Conservation (phyloP, 1,284 basidiomycete species). For the Singerocomus inundabilis region DNA sequence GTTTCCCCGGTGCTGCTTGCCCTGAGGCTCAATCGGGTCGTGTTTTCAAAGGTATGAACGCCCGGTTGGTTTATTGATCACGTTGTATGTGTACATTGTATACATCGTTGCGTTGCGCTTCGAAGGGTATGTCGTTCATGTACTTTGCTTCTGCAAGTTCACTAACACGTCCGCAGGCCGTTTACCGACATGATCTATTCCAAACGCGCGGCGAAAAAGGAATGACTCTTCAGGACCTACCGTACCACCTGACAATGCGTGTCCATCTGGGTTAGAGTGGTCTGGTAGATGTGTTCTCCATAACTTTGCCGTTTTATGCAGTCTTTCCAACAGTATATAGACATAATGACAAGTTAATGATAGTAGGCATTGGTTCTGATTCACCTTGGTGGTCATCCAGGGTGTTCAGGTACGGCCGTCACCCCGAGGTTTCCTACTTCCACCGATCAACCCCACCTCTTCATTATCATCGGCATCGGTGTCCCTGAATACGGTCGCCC, state of each 20-base stretch:
- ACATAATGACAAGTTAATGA: neutral
- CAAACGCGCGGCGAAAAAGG: slow-evolving; percentile 42
- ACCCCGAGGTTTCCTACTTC: slow-evolving; percentile 10
- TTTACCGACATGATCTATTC: slow-evolving; percentile 84
- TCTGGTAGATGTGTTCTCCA: neutral
- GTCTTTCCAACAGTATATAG: neutral
- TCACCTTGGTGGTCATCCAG: neutral
- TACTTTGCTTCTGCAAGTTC: neutral
- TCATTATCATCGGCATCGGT: slow-evolving; percentile 34
- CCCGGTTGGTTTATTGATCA: slow-evolving; percentile 76
- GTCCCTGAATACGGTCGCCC: slow-evolving; percentile 6
- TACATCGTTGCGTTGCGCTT: slow-evolving; percentile 82
- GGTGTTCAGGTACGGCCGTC: neutral
- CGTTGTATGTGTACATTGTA: slow-evolving; percentile 76
- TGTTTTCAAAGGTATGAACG: slow-evolving; percentile 67
- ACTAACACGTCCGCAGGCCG: slow-evolving; percentile 45
- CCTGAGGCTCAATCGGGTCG: neutral
- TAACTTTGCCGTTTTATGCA: neutral
- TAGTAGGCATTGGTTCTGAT: neutral
- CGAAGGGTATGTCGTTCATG: slow-evolving; percentile 68
- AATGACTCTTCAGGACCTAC: slow-evolving; percentile 6
- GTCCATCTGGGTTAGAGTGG: neutral
- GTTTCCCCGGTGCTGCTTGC: neutral
- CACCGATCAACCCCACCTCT: slow-evolving; percentile 28
- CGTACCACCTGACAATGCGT: neutral